phyloP scores from a whole-genome alignment of 257 asterid genomes.

The Leonotis leonurus region DNA sequence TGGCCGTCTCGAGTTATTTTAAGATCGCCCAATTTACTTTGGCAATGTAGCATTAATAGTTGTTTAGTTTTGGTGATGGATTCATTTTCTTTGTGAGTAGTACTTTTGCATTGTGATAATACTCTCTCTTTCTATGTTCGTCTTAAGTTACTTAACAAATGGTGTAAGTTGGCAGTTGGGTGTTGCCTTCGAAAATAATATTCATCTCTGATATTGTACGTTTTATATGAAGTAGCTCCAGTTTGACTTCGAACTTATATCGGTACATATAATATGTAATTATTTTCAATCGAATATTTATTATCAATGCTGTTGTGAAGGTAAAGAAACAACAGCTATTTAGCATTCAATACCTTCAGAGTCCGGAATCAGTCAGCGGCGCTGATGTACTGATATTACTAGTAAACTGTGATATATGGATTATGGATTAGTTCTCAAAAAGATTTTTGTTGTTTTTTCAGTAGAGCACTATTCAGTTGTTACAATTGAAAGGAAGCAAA shows the following conservation, averaged over 20 bases:
- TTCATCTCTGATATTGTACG: not conserved
- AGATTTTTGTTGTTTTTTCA: no score
- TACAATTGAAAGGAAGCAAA: no score
- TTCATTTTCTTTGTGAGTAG: not conserved
- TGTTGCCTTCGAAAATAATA: not conserved
- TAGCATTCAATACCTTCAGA: not conserved
- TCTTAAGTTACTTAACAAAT: no score
- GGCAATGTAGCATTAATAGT: not conserved
- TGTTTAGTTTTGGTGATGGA: not conserved
- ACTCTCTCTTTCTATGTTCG: not conserved
- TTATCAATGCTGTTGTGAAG: not conserved
- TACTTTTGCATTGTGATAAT: not conserved
- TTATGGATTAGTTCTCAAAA: no score
- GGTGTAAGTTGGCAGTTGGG: not conserved
- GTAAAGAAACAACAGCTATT: not conserved
- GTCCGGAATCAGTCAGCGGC: no score
- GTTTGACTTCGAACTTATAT: not conserved
- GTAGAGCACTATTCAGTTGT: no score
- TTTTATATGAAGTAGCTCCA: conserved; percentile 1
- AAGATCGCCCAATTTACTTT: not conserved
- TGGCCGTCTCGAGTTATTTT: not conserved
- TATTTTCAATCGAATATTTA: not conserved
- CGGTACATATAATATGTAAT: no score
- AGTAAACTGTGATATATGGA: no score
- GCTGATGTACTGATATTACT: no score